Evolutionary conservation across 148 eudicot species (phyloP).

Genomic region (Cornus suecica): DNA sequence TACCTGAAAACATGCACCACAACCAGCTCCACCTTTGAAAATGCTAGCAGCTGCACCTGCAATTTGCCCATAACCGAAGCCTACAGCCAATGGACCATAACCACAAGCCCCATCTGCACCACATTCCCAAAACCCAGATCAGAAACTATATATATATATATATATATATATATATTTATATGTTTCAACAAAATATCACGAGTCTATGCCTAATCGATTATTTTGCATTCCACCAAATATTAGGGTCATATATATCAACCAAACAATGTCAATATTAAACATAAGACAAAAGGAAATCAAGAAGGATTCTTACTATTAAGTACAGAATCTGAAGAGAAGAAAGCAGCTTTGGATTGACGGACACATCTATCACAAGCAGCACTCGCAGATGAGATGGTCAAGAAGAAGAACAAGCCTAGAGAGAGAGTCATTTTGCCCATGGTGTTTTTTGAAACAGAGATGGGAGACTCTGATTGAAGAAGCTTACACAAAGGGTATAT

Average conservation of each 20-base stretch:
- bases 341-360: slow-evolving; percentile 56
- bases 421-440: slow-evolving; percentile 26
- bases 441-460: too few relatives aligned
- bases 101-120: slow-evolving; percentile 80
- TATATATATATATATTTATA: too few relatives aligned
- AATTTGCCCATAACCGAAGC: too few relatives aligned
- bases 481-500: neutral
- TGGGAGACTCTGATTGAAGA: too few relatives aligned
- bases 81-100: too few relatives aligned
- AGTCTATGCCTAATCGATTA: too few relatives aligned
- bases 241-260: neutral
- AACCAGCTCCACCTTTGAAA: too few relatives aligned
- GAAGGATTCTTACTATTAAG: slow-evolving; percentile 44
- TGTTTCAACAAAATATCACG: too few relatives aligned
- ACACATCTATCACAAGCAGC: slow-evolving; percentile 69
- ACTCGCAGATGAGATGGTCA: slow-evolving; percentile 29
- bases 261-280: neutral
- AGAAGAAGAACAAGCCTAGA: slow-evolving; percentile 18
- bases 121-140: slow-evolving; percentile 10
- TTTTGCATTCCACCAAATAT: too few relatives aligned
- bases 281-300: neutral
- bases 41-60: too few relatives aligned
- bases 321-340: slow-evolving; percentile 37
- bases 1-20: too few relatives aligned
- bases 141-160: too few relatives aligned